These are phyloP conservation scores for Rhodamnia rubescens DNA, from an alignment of 345 rosid genomes.

Conservation along the genomic window DNA sequence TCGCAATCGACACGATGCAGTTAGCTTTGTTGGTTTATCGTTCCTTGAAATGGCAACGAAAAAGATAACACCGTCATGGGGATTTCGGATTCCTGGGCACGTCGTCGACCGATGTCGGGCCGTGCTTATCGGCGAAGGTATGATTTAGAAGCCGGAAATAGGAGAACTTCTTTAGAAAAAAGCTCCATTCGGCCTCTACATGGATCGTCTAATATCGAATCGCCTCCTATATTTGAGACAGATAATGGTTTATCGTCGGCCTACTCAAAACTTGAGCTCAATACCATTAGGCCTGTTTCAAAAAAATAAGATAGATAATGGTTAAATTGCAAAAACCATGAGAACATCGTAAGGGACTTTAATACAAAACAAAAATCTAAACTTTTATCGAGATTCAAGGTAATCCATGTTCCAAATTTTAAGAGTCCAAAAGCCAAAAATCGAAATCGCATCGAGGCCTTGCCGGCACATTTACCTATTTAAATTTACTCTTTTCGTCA, in stretches of 20 bases:
- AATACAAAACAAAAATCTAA: background rate
- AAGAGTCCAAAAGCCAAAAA: background rate
- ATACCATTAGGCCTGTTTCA: background rate
- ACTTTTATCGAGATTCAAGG: background rate
- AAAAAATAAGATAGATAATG: background rate
- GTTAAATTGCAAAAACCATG: background rate
- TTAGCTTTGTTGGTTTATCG: background rate
- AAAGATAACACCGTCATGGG: accelerated
- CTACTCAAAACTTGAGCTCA: background rate
- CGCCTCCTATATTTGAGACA: background rate
- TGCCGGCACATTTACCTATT: accelerated
- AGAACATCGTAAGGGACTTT: background rate
- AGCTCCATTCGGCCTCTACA: background rate
- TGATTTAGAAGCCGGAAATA: background rate
- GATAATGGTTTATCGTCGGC: background rate
- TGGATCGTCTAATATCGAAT: background rate
- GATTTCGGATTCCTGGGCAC: background rate
- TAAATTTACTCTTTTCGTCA: accelerated
- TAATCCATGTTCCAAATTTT: background rate
- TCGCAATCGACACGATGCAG: accelerated
- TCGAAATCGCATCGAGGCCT: background rate
- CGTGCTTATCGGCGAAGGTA: background rate
- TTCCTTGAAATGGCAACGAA: background rate
- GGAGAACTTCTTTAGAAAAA: background rate
- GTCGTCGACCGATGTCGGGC: background rate